A percentile compares a stretch with the other conserved stretches of the same genome.
phyloP scores from a whole-genome alignment of 306 rosid genomes.

The Citrullus amarus region DNA sequence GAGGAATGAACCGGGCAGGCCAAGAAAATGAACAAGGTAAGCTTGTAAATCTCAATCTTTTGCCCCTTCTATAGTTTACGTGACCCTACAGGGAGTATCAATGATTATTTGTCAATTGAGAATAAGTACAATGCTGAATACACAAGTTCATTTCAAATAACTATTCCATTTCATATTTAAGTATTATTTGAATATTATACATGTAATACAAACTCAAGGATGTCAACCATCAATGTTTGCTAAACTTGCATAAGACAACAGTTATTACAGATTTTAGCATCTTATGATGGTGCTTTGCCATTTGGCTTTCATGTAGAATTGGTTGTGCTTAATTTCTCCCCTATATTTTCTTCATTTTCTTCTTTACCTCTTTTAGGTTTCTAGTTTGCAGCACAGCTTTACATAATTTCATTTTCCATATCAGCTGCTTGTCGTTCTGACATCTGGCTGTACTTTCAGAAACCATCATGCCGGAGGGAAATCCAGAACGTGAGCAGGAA shows the following conservation, averaged over 20 bases:
- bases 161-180: not conserved
- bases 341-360: not conserved
- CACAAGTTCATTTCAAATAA: not conserved
- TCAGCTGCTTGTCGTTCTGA: constrained; percentile 10
- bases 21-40: constrained; percentile 78
- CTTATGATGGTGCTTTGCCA: not conserved
- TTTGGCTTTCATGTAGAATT: not conserved
- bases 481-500: constrained; percentile 37
- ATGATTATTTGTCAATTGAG: not conserved
- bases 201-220: not conserved
- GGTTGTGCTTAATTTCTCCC: not conserved
- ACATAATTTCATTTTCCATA: not conserved
- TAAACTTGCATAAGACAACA: not conserved
- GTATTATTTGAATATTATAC: not conserved
- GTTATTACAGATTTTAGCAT: not conserved
- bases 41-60: constrained; percentile 8
- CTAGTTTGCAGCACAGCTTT: not conserved
- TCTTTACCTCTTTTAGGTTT: not conserved
- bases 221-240: not conserved
- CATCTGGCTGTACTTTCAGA: constrained; percentile 25
- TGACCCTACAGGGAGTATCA: not conserved
- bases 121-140: not conserved
- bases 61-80: not conserved
- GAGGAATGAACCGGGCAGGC: constrained; percentile 95
- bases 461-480: constrained; percentile 25